A percentile compares a stretch with the other conserved stretches of the same genome.
These are phyloP conservation scores for Modicella reniformis DNA, from an alignment of 371 early-diverging fungal species.

Conservation along the genomic window DNA sequence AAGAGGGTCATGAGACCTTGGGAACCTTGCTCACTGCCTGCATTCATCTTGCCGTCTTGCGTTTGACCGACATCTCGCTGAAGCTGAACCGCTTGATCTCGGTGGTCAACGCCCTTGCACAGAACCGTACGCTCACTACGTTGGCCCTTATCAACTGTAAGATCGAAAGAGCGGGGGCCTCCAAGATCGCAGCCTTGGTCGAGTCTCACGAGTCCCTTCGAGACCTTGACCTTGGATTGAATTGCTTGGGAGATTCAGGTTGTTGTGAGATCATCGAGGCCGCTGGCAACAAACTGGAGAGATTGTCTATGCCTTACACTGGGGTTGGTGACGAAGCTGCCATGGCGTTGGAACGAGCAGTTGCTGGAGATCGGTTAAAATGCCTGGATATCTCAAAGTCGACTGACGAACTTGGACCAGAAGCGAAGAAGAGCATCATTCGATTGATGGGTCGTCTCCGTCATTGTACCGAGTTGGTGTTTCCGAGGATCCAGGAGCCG, in stretches of 20 bases:
- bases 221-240: conserved; percentile 40
- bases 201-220: not conserved
- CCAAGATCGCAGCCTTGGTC: conserved; percentile 12
- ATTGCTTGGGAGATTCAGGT: conserved; percentile 23
- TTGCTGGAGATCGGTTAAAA: conserved; percentile 16
- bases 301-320: conserved; percentile 21
- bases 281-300: conserved; percentile 29
- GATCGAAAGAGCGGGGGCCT: conserved; percentile 7
- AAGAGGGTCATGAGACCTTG: conserved; percentile 35
- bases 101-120: conserved; percentile 17
- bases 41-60: conserved; percentile 27
- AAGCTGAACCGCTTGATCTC: conserved; percentile 13
- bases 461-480: conserved; percentile 22
- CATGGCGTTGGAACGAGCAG: conserved; percentile 34
- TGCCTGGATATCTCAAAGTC: conserved; percentile 33
- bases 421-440: conserved; percentile 29
- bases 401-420: conserved; percentile 13
- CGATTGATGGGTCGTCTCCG: conserved; percentile 28
- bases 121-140: conserved; percentile 10
- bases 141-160: conserved; percentile 32
- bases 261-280: conserved; percentile 34
- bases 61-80: conserved; percentile 20
- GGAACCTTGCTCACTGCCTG: conserved; percentile 28
- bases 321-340: conserved; percentile 43
- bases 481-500: conserved; percentile 18